Base-by-base conservation (phyloP, 495 filamentous ascomycete species). In the Chaetomium tenue region DNA sequence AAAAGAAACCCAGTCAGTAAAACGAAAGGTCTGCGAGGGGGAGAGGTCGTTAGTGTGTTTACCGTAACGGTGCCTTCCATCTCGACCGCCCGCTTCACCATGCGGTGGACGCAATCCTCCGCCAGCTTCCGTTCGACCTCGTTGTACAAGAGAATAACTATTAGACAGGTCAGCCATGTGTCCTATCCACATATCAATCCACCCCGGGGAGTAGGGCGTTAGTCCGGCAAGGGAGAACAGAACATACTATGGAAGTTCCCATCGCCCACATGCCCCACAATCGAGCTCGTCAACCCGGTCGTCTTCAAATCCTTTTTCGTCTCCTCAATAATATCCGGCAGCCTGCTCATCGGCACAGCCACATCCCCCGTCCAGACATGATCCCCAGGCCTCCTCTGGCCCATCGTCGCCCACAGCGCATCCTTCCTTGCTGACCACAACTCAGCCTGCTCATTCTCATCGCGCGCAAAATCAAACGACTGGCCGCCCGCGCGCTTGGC, bases 351-450 rank as follows among this genome's bases (percentile, higher is more conserved):
- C 7, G 90, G 90, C 28, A 93, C 90, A 1, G 90, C 90, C 2
- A 93, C 90, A 63, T 93, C 90, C 5, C 89, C 91, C 3, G 90
- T 92, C 90, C 91, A 93, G 11, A 93, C 86, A 63, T 83, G 86
- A 67, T 91, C 86, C 22, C 76, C 81, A 11, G 85, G 81, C 66
- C 79, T 76, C 46, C 80, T 73, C 25, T 80, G 75, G 13, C 86
- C 81, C 82, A 90, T 86, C 48, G 87, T 83, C 56, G 77, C 81
- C 91, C 91, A 97, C 15, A 97, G 76, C 0, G 90, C 88, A 76
- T 94, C 89, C 70, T 97, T 97, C 23, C 93, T 79, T 37, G 93
- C 93, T 52, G 84, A 88, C 93, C 93, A 97, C 50, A 97, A 79
- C 66, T 92, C 90, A 22, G 83, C 78, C 65, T 85, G 85, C 77